Conservation (phyloP, 257 asterid genomes). For the Solanum neorickii region DNA sequence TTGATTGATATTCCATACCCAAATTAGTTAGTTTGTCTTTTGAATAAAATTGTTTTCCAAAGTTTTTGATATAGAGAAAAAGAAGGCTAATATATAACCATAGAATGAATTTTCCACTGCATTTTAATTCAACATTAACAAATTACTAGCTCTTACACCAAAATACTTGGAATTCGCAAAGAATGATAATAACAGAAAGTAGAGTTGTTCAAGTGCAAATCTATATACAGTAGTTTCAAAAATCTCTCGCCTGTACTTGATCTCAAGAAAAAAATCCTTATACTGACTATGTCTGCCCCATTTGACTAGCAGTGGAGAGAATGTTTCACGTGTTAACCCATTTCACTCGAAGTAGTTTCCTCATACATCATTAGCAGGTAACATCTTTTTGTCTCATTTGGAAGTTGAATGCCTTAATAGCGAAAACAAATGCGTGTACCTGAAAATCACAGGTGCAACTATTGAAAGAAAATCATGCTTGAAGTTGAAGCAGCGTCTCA, state of each 20-base stretch:
- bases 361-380: neutral
- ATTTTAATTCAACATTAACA: neutral
- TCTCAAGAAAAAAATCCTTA: neutral
- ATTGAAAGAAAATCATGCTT: slow-evolving; percentile 34
- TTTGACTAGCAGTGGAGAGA: neutral
- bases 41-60: neutral
- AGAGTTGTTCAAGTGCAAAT: neutral
- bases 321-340: neutral
- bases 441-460: slow-evolving; percentile 24
- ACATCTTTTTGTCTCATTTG: slow-evolving; percentile 21
- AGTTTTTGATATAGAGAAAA: neutral
- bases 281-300: neutral
- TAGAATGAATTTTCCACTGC: neutral
- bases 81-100: neutral
- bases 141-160: neutral
- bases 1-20: neutral
- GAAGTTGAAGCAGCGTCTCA: slow-evolving; percentile 27
- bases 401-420: slow-evolving; percentile 37
- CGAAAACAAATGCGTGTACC: slow-evolving; percentile 19
- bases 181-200: neutral
- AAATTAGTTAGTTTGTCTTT: neutral
- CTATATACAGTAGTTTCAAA: neutral
- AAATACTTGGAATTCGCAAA: neutral
- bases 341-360: neutral
- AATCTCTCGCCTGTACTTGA: neutral